Percentiles rank a stretch among this genome's conserved stretches.
These are phyloP conservation scores for Blechomonas ayalai DNA, from an alignment of 208 protist genomes.

Conservation along the genomic window DNA sequence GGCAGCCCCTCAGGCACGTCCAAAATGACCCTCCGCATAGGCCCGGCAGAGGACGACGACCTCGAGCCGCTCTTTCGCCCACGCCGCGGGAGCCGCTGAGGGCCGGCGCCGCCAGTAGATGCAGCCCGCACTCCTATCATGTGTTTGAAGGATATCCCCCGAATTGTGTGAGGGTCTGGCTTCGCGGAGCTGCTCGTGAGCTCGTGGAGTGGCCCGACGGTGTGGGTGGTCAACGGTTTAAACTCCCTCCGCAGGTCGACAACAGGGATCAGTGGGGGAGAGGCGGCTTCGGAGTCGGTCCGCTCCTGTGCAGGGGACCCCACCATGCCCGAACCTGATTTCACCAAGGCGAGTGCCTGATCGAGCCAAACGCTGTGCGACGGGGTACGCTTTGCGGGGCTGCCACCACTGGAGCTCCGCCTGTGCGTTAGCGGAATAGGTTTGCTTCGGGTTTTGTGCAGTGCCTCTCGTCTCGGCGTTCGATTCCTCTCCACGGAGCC, in stretches of 20 bases:
- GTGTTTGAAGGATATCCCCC: slow-evolving; percentile 20
- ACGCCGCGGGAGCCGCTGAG: background rate
- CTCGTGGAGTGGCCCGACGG: background rate
- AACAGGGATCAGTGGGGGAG: slow-evolving; percentile 25
- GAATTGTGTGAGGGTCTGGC: slow-evolving; percentile 1
- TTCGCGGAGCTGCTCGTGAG: background rate
- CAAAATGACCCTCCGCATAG: slow-evolving; percentile 5
- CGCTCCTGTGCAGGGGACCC: slow-evolving; percentile 6
- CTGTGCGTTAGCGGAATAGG: no score
- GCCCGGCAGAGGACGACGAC: no score
- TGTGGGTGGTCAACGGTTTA: slow-evolving; percentile 14
- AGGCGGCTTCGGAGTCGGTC: no score
- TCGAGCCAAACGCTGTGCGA: no score
- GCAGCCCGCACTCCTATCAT: slow-evolving; percentile 29
- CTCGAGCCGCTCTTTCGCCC: background rate
- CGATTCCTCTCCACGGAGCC: no score
- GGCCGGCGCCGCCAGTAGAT: slow-evolving; percentile 5
- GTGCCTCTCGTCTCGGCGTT: no score
- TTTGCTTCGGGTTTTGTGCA: no score
- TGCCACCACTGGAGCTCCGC: no score
- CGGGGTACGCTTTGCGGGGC: no score
- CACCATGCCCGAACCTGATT: background rate
- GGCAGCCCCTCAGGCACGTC: slow-evolving; percentile 27
- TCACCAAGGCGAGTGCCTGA: slow-evolving; percentile 19
- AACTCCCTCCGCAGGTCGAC: slow-evolving; percentile 56